These are phyloP conservation scores for Zasmidium angulare DNA, from an alignment of 2,329 filamentous ascomycete species.

Conservation along the genomic window DNA sequence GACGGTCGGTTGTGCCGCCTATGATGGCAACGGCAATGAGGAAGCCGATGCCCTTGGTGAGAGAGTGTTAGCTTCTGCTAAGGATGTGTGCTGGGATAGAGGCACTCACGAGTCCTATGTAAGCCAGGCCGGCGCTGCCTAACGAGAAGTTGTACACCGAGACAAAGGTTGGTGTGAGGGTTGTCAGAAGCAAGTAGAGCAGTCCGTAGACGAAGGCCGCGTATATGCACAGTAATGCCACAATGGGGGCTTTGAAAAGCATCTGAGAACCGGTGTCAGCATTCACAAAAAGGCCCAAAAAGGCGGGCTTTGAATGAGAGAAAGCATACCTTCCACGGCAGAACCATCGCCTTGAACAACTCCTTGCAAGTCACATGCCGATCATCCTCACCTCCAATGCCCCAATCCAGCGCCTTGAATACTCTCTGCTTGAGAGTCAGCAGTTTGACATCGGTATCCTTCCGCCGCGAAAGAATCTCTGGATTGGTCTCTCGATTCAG, in stretches of 20 bases:
- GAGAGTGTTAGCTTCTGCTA: background rate
- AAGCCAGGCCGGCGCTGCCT: slow-evolving; percentile 16
- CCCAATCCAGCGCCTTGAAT: background rate
- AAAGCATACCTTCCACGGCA: background rate
- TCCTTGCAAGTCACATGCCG: background rate
- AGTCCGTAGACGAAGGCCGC: slow-evolving; percentile 22
- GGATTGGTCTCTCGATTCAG: background rate
- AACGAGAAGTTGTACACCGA: slow-evolving; percentile 14
- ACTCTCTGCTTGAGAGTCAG: background rate
- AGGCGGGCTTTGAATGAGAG: background rate
- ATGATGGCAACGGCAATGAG: slow-evolving; percentile 2
- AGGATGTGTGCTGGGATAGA: background rate
- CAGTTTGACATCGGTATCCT: background rate
- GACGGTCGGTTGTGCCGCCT: background rate
- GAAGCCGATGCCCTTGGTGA: background rate
- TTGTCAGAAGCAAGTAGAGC: slow-evolving; percentile 19
- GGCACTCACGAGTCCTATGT: slow-evolving; percentile 3
- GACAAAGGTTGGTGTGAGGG: slow-evolving; percentile 9
- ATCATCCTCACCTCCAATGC: background rate
- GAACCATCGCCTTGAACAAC: background rate
- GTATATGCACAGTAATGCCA: slow-evolving; percentile 20
- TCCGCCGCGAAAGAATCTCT: background rate
- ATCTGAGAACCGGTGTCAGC: slow-evolving; percentile 7
- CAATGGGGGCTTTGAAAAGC: slow-evolving; percentile 21
- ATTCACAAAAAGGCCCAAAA: background rate